phyloP scores from a whole-genome alignment of 805 yeast genomes.

The Kluyveromyces lactis region DNA sequence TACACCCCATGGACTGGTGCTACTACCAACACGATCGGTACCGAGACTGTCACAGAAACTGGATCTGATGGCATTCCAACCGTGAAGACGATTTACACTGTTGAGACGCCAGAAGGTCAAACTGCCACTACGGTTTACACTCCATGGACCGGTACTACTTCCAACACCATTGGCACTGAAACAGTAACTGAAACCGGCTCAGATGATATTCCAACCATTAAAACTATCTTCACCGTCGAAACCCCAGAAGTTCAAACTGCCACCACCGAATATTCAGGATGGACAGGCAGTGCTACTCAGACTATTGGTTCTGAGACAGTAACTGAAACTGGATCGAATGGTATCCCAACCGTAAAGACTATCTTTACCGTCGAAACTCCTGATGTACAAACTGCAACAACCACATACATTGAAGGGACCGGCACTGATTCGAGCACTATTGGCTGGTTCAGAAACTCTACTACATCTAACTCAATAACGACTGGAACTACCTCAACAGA shows the following conservation, averaged over 20 bases:
- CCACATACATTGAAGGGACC: slow-evolving; percentile 1
- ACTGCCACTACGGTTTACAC: not conserved
- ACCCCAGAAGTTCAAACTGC: slow-evolving; percentile 5
- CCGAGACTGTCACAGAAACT: slow-evolving; percentile 7
- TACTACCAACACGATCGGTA: slow-evolving; percentile 4
- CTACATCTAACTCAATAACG: too few relatives aligned
- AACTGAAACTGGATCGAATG: too few relatives aligned
- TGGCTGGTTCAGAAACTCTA: too few relatives aligned
- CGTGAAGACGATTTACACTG: slow-evolving; percentile 10
- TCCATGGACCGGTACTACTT: slow-evolving; percentile 5
- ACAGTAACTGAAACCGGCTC: slow-evolving; percentile 8
- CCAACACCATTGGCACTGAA: slow-evolving; percentile 7
- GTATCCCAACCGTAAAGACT: slow-evolving; percentile 9
- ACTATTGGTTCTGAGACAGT: slow-evolving; percentile 6
- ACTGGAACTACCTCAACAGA: too few relatives aligned
- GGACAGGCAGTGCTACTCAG: slow-evolving; percentile 5
- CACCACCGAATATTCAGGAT: not conserved
- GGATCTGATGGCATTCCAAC: slow-evolving; percentile 10
- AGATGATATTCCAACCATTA: too few relatives aligned
- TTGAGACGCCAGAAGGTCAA: slow-evolving; percentile 9
- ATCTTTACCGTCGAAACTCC: slow-evolving; percentile 9
- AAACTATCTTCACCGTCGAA: slow-evolving; percentile 7
- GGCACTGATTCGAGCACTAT: too few relatives aligned
- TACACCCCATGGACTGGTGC: not conserved
- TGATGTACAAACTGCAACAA: not conserved